phyloP scores from a whole-genome alignment of 2,329 filamentous ascomycete genomes.

The Coleophoma cylindrospora region DNA sequence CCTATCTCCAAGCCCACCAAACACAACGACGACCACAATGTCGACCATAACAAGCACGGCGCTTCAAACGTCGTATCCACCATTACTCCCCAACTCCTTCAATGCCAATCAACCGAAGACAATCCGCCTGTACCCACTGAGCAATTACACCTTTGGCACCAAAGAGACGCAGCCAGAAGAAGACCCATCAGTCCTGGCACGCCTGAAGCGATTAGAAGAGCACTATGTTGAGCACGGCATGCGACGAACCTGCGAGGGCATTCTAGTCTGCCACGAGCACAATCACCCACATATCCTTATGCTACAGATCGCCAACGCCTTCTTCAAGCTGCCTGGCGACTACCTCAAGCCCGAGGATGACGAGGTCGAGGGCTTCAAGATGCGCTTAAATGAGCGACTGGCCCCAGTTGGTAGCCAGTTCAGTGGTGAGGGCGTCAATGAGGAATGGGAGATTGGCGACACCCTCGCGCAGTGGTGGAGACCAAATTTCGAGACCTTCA shows the following conservation, averaged over 20 bases:
- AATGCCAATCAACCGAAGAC: conserved; percentile 84
- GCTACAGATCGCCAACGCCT: conserved; percentile 98
- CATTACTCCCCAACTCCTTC: conserved; percentile 77
- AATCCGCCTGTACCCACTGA: conserved; percentile 88
- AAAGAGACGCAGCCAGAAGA: conserved; percentile 98
- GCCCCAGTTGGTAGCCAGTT: conserved; percentile 83
- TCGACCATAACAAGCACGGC: conserved; percentile 76
- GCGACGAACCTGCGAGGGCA: conserved; percentile 94
- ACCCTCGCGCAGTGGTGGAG: conserved; percentile 98
- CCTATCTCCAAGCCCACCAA: conserved; percentile 3
- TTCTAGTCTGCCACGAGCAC: conserved; percentile 97
- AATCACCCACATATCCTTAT: conserved; percentile 98
- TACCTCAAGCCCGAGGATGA: conserved; percentile 87
- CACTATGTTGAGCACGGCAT: conserved; percentile 91
- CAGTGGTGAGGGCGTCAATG: conserved; percentile 79
- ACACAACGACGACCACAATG: conserved; percentile 44
- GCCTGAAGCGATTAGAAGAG: conserved; percentile 90
- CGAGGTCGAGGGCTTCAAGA: conserved; percentile 92
- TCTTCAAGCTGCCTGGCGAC: conserved; percentile 97
- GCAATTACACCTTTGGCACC: conserved; percentile 98
- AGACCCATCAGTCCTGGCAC: conserved; percentile 89
- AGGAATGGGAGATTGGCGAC: conserved; percentile 92
- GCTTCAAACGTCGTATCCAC: conserved; percentile 73
- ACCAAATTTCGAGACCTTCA: conserved; percentile 98
- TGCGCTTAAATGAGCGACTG: conserved; percentile 84